A percentile compares a stretch with the other conserved stretches of the same genome.
phyloP scores from a whole-genome alignment of 2,329 filamentous ascomycete species.

The Corinectria fuckeliana region DNA sequence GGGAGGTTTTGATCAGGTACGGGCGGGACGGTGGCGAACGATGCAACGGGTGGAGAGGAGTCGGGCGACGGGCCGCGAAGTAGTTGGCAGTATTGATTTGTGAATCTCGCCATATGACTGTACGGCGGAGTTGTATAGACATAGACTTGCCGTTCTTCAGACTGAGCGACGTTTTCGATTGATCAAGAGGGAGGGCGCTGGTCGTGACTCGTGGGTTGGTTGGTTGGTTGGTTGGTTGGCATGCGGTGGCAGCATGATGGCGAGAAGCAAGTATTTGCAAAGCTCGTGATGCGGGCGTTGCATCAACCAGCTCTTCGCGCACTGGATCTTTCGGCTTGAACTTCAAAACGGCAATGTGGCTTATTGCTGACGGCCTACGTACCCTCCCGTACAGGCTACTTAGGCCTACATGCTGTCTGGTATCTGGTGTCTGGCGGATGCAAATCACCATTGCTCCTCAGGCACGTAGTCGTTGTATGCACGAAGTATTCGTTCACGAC shows the following conservation, averaged over 20 bases:
- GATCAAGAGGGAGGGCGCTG: conserved; percentile 17
- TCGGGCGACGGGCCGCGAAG: conserved; percentile 4
- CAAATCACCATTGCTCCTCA: no score
- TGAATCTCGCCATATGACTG: conserved; percentile 5
- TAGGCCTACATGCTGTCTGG: neutral
- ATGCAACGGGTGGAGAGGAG: neutral
- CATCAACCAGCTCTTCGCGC: neutral
- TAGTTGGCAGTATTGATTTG: neutral
- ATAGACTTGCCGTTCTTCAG: conserved; percentile 28
- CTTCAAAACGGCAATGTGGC: no score
- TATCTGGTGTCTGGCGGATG: neutral
- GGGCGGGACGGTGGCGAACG: neutral
- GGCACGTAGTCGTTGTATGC: neutral
- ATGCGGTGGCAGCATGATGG: neutral
- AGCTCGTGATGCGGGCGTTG: no score
- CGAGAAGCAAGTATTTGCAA: neutral
- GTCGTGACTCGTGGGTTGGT: conserved; percentile 22
- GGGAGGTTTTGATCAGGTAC: neutral
- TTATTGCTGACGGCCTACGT: neutral
- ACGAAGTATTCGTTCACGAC: neutral
- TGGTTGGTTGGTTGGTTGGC: conserved; percentile 23
- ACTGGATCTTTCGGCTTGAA: no score
- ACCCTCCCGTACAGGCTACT: no score
- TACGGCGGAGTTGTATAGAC: neutral
- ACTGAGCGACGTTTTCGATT: conserved; percentile 29